phyloP scores from a whole-genome alignment of 495 filamentous ascomycete species.

The Neurospora cerealis region DNA sequence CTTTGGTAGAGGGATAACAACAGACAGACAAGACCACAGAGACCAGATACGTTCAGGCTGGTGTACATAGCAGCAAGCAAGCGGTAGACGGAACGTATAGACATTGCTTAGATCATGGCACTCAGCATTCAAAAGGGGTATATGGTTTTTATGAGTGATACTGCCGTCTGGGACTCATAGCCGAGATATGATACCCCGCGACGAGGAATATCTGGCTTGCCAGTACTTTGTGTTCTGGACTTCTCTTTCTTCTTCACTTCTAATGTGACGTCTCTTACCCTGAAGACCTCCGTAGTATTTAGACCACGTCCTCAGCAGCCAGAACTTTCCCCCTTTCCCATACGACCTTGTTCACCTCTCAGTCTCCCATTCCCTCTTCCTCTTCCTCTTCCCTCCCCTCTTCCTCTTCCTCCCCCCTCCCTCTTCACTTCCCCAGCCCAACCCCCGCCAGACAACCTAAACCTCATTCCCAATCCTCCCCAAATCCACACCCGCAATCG shows the following conservation, averaged over 20 bases:
- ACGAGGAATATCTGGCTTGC: not conserved
- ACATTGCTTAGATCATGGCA: not conserved
- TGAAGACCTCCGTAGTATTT: not conserved
- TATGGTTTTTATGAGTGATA: not conserved
- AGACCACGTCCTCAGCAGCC: not conserved
- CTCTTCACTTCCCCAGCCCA: not conserved
- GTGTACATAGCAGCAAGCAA: slow-evolving; percentile 4
- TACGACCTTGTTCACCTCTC: not conserved
- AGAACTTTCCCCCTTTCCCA: not conserved
- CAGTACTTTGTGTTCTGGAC: not conserved
- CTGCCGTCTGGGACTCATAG: not conserved
- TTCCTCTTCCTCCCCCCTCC: not conserved
- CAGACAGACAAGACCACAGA: not conserved
- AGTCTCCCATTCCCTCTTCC: not conserved
- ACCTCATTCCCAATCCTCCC: not conserved
- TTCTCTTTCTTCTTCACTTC: not conserved
- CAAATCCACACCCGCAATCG: not conserved
- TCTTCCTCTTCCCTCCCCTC: not conserved
- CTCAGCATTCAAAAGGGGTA: not conserved
- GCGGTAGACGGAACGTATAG: not conserved
- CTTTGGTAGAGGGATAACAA: not conserved
- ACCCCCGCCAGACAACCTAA: not conserved
- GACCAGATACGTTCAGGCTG: not conserved
- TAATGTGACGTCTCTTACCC: not conserved
- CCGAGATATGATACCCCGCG: not conserved